These are phyloP conservation scores for Petunia axillaris DNA, from an alignment of 257 asterid genomes.

Conservation along the genomic window DNA sequence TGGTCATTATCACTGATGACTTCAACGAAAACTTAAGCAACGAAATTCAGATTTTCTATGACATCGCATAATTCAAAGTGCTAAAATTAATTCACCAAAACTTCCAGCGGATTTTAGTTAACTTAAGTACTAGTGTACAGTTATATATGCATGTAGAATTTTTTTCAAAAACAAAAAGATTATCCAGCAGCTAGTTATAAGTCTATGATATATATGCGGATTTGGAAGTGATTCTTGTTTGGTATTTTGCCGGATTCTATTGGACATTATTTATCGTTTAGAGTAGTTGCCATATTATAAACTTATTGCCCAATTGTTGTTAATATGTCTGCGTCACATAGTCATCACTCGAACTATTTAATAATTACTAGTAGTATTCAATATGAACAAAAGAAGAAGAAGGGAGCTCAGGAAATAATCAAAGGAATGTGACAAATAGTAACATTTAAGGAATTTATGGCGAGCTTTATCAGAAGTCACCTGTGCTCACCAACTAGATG, in stretches of 20 bases:
- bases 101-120: too few relatives aligned
- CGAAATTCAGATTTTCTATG: background rate
- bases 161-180: too few relatives aligned
- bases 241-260: background rate
- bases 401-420: background rate
- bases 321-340: background rate
- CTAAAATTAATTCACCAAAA: too few relatives aligned
- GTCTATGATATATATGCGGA: background rate
- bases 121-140: too few relatives aligned
- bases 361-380: background rate
- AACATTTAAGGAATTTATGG: background rate
- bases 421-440: background rate
- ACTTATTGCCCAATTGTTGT: background rate
- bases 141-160: too few relatives aligned
- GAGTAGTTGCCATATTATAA: background rate
- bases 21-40: background rate
- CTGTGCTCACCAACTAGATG: background rate
- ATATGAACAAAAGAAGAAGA: background rate
- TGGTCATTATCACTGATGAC: background rate
- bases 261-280: background rate
- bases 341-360: background rate
- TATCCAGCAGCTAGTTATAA: background rate
- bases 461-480: background rate
- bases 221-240: background rate
- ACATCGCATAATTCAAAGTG: background rate